Evolutionary conservation across 257 asterid species (phyloP).

Genomic region (Lantana camara): DNA sequence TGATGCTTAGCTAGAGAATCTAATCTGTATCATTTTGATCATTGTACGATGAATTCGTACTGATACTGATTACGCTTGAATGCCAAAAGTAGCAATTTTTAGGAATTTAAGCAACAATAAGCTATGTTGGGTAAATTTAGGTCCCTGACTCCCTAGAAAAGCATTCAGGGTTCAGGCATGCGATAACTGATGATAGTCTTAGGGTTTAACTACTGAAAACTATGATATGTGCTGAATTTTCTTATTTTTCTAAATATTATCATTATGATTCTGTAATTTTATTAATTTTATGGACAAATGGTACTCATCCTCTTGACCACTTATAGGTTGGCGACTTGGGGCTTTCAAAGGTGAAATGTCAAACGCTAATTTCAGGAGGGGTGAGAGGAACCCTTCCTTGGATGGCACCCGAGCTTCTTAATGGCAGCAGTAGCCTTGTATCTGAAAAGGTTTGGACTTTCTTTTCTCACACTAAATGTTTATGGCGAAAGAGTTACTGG

Average conservation of each 20-base stretch:
- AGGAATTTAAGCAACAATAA: too few species aligned
- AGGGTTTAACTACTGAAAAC: too few species aligned
- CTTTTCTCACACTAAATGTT: not conserved
- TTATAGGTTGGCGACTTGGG: conserved; percentile 98
- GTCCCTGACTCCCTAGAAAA: too few species aligned
- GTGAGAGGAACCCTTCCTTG: conserved; percentile 99
- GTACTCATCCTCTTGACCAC: not conserved
- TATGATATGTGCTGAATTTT: too few species aligned
- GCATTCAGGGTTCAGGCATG: too few species aligned
- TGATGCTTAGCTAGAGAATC: conserved; percentile 8
- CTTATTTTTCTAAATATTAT: too few species aligned
- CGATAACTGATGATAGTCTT: too few species aligned
- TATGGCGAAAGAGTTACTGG: too few species aligned
- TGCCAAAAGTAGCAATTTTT: too few species aligned
- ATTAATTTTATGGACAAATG: not conserved
- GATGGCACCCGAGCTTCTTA: conserved; percentile 99
- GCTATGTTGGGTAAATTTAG: too few species aligned
- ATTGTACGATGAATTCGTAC: not conserved
- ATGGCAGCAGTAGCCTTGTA: conserved; percentile 96
- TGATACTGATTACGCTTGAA: not conserved
- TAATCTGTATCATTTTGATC: conserved; percentile 1
- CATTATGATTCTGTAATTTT: conserved; percentile 2
- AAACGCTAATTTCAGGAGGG: conserved; percentile 94
- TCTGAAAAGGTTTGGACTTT: conserved; percentile 76
- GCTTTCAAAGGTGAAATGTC: conserved; percentile 94